Evolutionary conservation across 2,329 filamentous ascomycete species (phyloP).

Genomic region (Venturia aucupariae): DNA sequence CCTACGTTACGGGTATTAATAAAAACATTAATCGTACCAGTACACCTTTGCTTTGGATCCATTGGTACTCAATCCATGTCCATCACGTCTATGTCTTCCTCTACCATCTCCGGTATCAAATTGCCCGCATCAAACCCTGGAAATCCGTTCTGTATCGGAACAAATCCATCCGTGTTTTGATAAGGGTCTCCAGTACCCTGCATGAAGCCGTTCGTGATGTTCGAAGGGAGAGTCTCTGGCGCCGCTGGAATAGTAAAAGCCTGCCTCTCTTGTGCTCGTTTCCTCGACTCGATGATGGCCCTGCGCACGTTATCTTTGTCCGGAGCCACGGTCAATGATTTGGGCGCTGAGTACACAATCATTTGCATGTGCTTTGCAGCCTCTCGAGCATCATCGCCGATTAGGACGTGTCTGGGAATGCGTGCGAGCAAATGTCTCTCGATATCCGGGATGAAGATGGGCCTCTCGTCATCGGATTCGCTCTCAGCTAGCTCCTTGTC

Average conservation of each 20-base stretch:
- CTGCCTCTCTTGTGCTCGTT: slow-evolving; percentile 50
- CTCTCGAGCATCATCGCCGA: slow-evolving; percentile 37
- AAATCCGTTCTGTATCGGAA: not conserved
- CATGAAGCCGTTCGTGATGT: not conserved
- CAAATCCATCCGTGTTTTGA: not conserved
- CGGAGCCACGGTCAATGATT: slow-evolving; percentile 64
- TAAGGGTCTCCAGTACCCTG: not conserved
- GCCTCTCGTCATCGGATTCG: slow-evolving; percentile 49
- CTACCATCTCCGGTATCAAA: not conserved
- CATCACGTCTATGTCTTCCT: slow-evolving; percentile 53
- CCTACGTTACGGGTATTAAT: no score
- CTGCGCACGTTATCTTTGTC: slow-evolving; percentile 67
- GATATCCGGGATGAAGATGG: slow-evolving; percentile 78
- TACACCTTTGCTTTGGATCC: not conserved
- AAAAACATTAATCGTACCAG: not conserved
- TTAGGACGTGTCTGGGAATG: slow-evolving; percentile 60
- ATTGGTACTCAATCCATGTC: slow-evolving; percentile 45
- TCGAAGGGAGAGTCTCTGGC: not conserved
- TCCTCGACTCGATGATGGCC: slow-evolving; percentile 72
- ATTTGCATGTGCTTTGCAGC: slow-evolving; percentile 54
- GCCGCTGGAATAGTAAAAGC: slow-evolving; percentile 7
- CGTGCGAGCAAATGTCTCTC: slow-evolving; percentile 62
- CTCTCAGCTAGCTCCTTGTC: slow-evolving; percentile 74
- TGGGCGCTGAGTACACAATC: slow-evolving; percentile 75
- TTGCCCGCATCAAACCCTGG: not conserved